A percentile compares a stretch with the other conserved stretches of the same genome.
These are phyloP conservation scores for Sphagnum fallax DNA, from an alignment of 228 moss, liverwort and hornwort species.

Conservation along the genomic window DNA sequence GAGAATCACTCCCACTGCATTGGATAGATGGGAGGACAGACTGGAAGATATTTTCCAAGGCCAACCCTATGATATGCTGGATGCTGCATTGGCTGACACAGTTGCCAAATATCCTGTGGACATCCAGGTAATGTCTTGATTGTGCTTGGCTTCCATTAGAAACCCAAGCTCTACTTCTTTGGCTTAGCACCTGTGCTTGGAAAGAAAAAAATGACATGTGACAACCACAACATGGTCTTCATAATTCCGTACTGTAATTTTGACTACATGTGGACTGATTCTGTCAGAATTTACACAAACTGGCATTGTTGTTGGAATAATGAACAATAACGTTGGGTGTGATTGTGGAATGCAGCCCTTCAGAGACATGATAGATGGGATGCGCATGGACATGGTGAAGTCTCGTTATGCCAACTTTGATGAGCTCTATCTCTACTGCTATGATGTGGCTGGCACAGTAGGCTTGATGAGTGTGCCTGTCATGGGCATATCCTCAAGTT, in stretches of 20 bases:
- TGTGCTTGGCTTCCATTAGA: neutral
- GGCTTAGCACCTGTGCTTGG: neutral
- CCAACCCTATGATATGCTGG: constrained; percentile 96
- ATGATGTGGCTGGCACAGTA: constrained; percentile 94
- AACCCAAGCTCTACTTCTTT: neutral
- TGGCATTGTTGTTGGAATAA: too few relatives aligned
- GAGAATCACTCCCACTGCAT: constrained; percentile 85
- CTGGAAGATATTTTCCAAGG: constrained; percentile 83
- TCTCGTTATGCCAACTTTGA: constrained; percentile 82
- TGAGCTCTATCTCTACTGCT: constrained; percentile 89
- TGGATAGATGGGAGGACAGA: constrained; percentile 93
- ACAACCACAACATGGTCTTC: too few relatives aligned
- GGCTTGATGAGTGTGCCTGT: constrained; percentile 97
- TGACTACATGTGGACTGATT: too few relatives aligned
- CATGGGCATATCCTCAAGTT: constrained; percentile 77
- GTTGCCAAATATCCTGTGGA: constrained; percentile 80
- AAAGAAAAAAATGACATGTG: too few relatives aligned
- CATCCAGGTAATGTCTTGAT: constrained; percentile 52
- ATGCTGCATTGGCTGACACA: constrained; percentile 80
- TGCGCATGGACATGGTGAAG: constrained; percentile 94
- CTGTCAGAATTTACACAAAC: too few relatives aligned
- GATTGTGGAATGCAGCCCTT: constrained; percentile 49
- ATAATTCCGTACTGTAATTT: too few relatives aligned
- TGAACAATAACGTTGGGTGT: too few relatives aligned
- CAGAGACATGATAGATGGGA: constrained; percentile 94